These are phyloP conservation scores for Fusarium sp. DNA, from an alignment of 2,329 filamentous ascomycete species.

Conservation along the genomic window DNA sequence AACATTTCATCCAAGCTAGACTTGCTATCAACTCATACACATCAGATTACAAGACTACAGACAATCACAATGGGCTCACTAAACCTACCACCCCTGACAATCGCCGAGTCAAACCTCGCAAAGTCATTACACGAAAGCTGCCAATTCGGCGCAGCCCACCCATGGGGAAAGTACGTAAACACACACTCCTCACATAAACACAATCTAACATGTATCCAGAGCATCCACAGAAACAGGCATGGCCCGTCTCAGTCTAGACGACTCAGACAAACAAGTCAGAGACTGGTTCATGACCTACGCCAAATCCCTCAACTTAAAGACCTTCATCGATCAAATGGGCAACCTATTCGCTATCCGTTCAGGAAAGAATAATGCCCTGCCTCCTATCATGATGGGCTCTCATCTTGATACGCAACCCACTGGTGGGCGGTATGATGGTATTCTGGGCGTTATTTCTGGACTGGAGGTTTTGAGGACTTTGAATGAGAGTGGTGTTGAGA, in stretches of 20 bases:
- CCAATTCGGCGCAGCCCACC: conserved; percentile 8
- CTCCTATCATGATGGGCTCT: conserved; percentile 8
- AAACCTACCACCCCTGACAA: neutral
- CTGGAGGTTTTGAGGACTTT: conserved; percentile 1
- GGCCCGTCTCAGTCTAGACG: conserved; percentile 2
- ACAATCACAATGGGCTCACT: neutral
- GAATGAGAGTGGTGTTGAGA: neutral
- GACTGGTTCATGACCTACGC: conserved; percentile 19
- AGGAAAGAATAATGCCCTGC: neutral
- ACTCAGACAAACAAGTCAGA: conserved; percentile 15
- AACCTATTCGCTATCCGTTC: neutral
- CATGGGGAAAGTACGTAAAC: conserved; percentile 6
- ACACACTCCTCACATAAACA: accelerated
- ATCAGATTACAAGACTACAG: neutral
- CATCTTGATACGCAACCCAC: conserved; percentile 16
- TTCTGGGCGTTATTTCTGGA: conserved; percentile 1
- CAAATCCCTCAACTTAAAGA: neutral
- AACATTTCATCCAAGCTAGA: neutral
- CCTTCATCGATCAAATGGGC: conserved; percentile 4
- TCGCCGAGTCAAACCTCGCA: neutral
- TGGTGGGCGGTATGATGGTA: conserved; percentile 1
- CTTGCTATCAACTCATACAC: neutral
- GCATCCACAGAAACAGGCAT: conserved; percentile 9
- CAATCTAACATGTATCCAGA: accelerated
- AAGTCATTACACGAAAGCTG: conserved; percentile 9